Conservation (phyloP, 2,329 filamentous ascomycete species). For the Aspergillus fijiensis region DNA sequence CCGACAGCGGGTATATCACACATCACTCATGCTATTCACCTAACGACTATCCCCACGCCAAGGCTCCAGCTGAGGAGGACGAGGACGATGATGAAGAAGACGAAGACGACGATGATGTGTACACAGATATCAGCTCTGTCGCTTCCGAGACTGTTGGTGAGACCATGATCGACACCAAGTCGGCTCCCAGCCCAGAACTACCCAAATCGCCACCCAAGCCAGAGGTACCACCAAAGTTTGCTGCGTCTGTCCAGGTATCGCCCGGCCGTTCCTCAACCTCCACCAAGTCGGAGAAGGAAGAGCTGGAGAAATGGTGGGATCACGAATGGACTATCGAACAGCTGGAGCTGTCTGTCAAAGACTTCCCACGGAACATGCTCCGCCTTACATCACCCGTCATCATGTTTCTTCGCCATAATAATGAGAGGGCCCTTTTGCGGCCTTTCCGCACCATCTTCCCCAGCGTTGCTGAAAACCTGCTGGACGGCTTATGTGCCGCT, state of each 20-base stretch:
- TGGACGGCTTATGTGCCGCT: conserved; percentile 39
- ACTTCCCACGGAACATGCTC: conserved; percentile 37
- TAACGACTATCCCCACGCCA: conserved; percentile 14
- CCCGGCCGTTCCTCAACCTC: conserved; percentile 24
- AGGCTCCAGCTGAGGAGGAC: conserved; percentile 23
- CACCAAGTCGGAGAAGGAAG: conserved; percentile 28
- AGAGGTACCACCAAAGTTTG: conserved; percentile 19
- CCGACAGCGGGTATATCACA: conserved; percentile 37
- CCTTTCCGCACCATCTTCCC: conserved; percentile 41
- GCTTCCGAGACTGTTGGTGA: conserved; percentile 28
- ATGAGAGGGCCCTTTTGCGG: conserved; percentile 35
- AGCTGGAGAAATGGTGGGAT: conserved; percentile 36
- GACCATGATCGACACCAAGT: conserved; percentile 26
- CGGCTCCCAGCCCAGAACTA: conserved; percentile 18
- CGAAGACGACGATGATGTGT: conserved; percentile 30
- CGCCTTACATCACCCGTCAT: conserved; percentile 41
- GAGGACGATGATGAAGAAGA: conserved; percentile 25
- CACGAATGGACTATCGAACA: conserved; percentile 43
- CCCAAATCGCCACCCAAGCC: conserved; percentile 21
- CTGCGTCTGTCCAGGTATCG: conserved; percentile 17
- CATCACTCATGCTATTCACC: conserved; percentile 30
- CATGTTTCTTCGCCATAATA: conserved; percentile 38
- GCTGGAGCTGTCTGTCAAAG: conserved; percentile 38
- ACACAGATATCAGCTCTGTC: conserved; percentile 28
- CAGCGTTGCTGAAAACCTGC: conserved; percentile 31